Evolutionary conservation across 768 basidiomycete species (phyloP), one percentile per base, ranked within the genome.

Genomic region (Baorangia bicolor): DNA sequence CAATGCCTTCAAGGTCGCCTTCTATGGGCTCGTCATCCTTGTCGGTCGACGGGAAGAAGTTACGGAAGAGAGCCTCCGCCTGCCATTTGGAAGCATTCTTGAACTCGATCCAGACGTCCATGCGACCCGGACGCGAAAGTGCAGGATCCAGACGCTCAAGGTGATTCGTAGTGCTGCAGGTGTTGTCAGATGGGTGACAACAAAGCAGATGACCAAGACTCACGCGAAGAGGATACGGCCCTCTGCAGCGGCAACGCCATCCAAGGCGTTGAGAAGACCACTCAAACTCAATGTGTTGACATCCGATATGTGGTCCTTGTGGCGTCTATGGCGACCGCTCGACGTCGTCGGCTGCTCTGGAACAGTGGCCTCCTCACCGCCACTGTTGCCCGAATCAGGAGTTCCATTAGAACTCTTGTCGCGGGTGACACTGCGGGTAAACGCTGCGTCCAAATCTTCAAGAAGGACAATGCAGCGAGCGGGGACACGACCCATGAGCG

Each of bases 31-130:
- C 73, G 2, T 67, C 60, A 47, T 82, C 80, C 44, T 74, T 77
- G 48, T 89, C 88, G 11, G 82, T 77, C 16, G 83, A 88, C 0
- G 92, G 92, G 86, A 93, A 94, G 75, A 94, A 94, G 73, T 93
- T 93, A 57, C 87, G 82, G 83, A 92, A 94, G 39, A 94, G 78
- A 21, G 84, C 84, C 70, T 93, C 89, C 1, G 90, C 90, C 67
- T 94, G 92, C 82, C 86, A 87, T 61, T 86, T 86, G 57, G 84
- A 87, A 33, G 93, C 88, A 58, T 90, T 86, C 77, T 86, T 89
- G 77, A 95, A 95, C 70, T 93, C 90, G 43, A 95, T 81, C 86
- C 90, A 92, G 9, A 96, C 90, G 65, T 95, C 94, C 88, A 92
- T 90, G 28, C 90, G 87, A 18, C 94, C 94, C 6, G 94, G 92